Evolutionary conservation across 2,329 filamentous ascomycete genomes (phyloP).

Genomic region (Monosporascus sp.): DNA sequence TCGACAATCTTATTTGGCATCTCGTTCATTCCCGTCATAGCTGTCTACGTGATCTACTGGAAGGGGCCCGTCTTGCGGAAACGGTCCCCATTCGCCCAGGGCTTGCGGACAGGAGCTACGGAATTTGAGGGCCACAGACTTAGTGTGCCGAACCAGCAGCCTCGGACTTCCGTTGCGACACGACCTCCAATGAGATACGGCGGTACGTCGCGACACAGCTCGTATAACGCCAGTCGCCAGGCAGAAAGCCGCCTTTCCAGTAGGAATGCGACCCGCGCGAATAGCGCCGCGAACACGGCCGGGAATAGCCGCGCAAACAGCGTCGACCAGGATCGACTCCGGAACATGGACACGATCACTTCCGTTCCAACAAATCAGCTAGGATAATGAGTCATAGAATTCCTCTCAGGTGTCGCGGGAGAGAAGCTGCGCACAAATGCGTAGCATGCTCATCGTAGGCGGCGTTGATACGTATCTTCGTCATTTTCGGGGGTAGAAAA

Average conservation of each 20-base stretch:
- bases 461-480: too few species aligned
- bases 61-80: conserved; percentile 49
- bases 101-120: conserved; percentile 40
- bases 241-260: conserved; percentile 17
- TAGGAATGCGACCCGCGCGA: background rate
- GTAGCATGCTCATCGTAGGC: too few species aligned
- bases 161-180: conserved; percentile 4
- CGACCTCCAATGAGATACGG: conserved; percentile 15
- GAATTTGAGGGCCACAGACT: conserved; percentile 14
- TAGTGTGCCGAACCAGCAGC: conserved; percentile 6
- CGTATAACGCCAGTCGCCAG: conserved; percentile 20
- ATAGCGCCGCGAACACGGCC: conserved; percentile 14
- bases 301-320: conserved; percentile 15
- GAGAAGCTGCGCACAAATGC: too few species aligned
- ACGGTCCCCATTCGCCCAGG: conserved; percentile 54
- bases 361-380: conserved; percentile 9
- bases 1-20: conserved; percentile 50
- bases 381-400: background rate
- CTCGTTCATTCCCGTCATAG: conserved; percentile 44
- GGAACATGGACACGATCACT: conserved; percentile 17
- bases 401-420: too few species aligned
- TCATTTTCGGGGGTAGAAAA: too few species aligned
- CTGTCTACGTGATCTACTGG: conserved; percentile 54
- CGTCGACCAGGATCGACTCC: conserved; percentile 11
- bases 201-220: conserved; percentile 16